A percentile compares a stretch with the other conserved stretches of the same genome.
Evolutionary conservation across 805 yeast species (phyloP).

Genomic region (Yarrowia sp.): DNA sequence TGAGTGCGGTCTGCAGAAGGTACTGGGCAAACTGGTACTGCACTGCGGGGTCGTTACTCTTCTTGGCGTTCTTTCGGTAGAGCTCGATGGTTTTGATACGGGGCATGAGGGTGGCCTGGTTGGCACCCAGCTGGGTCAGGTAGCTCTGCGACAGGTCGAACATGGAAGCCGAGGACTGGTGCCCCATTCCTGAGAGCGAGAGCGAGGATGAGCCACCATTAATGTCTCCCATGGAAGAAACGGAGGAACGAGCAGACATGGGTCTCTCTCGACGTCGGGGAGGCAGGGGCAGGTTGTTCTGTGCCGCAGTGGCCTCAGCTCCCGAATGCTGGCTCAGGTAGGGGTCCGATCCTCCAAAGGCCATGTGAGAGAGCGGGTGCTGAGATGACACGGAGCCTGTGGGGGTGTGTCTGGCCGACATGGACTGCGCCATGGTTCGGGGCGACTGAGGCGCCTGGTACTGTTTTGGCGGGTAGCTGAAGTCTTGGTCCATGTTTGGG

Average conservation of each 20-base stretch:
- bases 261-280: constrained; percentile 23
- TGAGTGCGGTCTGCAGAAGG: constrained; percentile 77
- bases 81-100: constrained; percentile 80
- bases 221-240: constrained; percentile 26
- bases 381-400: constrained; percentile 9
- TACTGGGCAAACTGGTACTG: constrained; percentile 88
- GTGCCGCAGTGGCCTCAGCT: constrained; percentile 20
- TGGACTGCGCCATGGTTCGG: constrained; percentile 22
- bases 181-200: constrained; percentile 6
- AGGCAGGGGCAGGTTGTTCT: constrained; percentile 25
- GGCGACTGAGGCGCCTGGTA: constrained; percentile 23
- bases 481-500: constrained; percentile 15
- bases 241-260: constrained; percentile 25
- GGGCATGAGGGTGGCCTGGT: constrained; percentile 49
- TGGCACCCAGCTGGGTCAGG: constrained; percentile 32
- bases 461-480: constrained; percentile 19
- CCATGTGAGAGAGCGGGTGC: constrained; percentile 20
- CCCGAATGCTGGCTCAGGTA: constrained; percentile 22
- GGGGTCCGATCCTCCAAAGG: constrained; percentile 18
- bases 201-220: not conserved
- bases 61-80: constrained; percentile 81
- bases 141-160: constrained; percentile 34
- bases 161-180: constrained; percentile 31
- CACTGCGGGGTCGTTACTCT: constrained; percentile 79
- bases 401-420: constrained; percentile 21